Conservation (phyloP, 768 basidiomycete species). For the Coprinellus micaceus region DNA sequence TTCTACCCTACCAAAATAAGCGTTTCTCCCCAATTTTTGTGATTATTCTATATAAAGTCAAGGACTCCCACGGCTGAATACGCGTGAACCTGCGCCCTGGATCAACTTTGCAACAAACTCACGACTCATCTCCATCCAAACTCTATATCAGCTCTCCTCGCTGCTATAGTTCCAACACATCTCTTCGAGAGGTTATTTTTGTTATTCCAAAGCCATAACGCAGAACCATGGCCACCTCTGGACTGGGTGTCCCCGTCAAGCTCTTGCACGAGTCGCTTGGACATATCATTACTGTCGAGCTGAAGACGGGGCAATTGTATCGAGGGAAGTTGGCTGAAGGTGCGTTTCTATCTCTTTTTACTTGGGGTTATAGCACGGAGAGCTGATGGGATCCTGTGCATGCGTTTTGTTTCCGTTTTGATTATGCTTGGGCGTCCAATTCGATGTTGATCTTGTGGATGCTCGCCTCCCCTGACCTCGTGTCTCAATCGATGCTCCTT, state of each 20-base stretch:
- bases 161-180: neutral
- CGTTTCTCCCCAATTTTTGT: too few relatives aligned
- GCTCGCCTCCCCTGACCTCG: neutral
- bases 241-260: conserved; percentile 94
- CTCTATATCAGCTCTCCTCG: too few relatives aligned
- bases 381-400: conserved; percentile 13
- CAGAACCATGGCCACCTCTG: conserved; percentile 44
- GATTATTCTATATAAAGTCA: too few relatives aligned
- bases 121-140: too few relatives aligned
- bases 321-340: conserved; percentile 97
- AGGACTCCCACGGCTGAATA: too few relatives aligned
- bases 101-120: too few relatives aligned
- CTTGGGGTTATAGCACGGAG: neutral
- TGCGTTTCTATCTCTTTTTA: conserved; percentile 34
- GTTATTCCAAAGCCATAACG: neutral
- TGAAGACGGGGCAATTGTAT: conserved; percentile 97
- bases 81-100: too few relatives aligned
- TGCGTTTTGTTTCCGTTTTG: conserved; percentile 15
- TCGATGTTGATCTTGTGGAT: neutral
- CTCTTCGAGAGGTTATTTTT: neutral
- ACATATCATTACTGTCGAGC: conserved; percentile 95
- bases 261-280: conserved; percentile 95
- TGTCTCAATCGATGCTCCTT: neutral
- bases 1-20: too few relatives aligned
- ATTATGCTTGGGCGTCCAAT: conserved; percentile 5